Base-by-base conservation (phyloP, 2,329 filamentous ascomycete genomes). In the Apiospora rasikravindrae region DNA sequence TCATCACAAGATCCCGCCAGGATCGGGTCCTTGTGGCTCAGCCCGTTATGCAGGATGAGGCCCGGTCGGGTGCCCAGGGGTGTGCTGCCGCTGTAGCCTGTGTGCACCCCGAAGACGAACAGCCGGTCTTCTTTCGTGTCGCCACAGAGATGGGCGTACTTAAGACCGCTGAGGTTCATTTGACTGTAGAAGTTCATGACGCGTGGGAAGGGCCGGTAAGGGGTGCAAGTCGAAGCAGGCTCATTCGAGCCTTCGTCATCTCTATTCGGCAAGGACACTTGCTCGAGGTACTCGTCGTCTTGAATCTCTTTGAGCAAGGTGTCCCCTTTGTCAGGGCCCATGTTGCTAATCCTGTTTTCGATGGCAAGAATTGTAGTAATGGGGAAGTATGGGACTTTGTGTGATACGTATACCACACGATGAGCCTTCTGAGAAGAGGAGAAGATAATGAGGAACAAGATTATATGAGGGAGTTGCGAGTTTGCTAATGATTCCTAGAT, bases 151-250 rank as follows among this genome's bases (percentile, higher is more conserved):
- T 74, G 66, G 42, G 75, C 74, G 14, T 49, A 57, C 14, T 69
- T 73, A 40, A 73, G 61, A 7, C 72, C 73, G 8, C 69, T 61
- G 16, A 71, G 72, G n/a, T 45, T 73, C 72, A 72, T 73, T 22
- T 77, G 70, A 69, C 73, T 74, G 26, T 74, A 73, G 19, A 73
- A 70, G 44, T 74, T 72, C 69, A 77, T 71, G 29, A 73, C 47
- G 1, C 66, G 40, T 73, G 76, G 71, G 14, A 77, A 71, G 2
- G 82, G 82, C 14, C 61, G 67, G 53, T 76, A 76, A 16, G 72
- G 66, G 64, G 64, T 57, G 26, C 51, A 57, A 4, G 26, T 22
- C 2, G 26, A 57, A 22, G 51, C 10, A 4, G 26, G 51, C 51
- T 53, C 51, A 2, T 7, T 22, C 26, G 26, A 57, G 13, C 26